Evolutionary conservation across 768 basidiomycete genomes (phyloP), one percentile per base, ranked within the genome.

Genomic region (Filobasidium wieringae): DNA sequence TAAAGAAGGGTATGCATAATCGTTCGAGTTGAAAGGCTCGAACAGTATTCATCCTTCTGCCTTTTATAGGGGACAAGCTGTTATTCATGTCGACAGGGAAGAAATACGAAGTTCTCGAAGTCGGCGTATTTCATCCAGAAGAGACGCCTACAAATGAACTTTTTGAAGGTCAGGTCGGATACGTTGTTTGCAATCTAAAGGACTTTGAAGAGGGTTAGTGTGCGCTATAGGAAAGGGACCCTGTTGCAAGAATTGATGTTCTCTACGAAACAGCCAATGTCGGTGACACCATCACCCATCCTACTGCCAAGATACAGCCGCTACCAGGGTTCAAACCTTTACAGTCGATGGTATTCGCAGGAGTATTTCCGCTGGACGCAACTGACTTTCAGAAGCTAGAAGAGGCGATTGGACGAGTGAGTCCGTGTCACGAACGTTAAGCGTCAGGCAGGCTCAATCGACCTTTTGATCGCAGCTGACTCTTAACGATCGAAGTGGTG

Each of bases 281-380:
- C 61, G 95, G 95, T 40, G 95, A 99, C 68, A 99, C 95, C 1
- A 78, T 97, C 52, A 80, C 89, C 73, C 83, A 79, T 14, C 79
- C 82, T 9, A 86, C 87, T 22, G 79, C 81, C 58, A 75, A 77
- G 12, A 88, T 91, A 8, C 82, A 86, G 34, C 82, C 91, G 0
- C 81, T 99, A 76, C 84, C 87, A 22, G 89, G 89, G 1, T 96
- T 96, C 78, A 84, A 87, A 68, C 86, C 86, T 29, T 81, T 87
- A 30, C 91, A 92, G 74, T 84, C 92, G 5, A 99, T 97, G 93
- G 93, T 96, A 17, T 96, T 84, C 69, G 91, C 92, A 5, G 95
- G 95, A 22, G 79, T 97, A 34, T 99, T 89, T 70, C 95, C 95
- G 0, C 79, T 95, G 30, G 89, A 97, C 58, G 86, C 82, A 52